Conservation (phyloP, 345 rosid genomes). For the Viola odorata region DNA sequence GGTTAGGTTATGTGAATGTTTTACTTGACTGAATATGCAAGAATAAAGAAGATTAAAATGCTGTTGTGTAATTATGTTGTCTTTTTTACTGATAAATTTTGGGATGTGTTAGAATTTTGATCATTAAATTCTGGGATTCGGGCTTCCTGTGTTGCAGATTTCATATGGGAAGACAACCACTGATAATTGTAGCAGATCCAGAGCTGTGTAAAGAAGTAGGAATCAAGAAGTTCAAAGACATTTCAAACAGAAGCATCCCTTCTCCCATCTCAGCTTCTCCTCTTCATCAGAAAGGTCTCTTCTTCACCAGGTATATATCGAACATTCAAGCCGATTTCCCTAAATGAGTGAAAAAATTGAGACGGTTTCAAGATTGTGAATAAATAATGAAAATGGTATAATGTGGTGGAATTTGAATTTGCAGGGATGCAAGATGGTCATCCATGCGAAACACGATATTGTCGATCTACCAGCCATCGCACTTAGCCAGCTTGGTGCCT, state of each 20-base stretch:
- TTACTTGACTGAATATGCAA: no score
- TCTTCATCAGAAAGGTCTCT: constrained; percentile 91
- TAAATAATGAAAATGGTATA: not conserved
- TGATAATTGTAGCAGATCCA: constrained; percentile 74
- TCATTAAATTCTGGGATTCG: not conserved
- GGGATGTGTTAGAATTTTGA: no score
- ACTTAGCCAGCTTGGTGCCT: constrained; percentile 69
- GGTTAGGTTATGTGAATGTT: no score
- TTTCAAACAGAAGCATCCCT: constrained; percentile 85
- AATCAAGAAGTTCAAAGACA: constrained; percentile 77
- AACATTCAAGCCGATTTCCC: not conserved
- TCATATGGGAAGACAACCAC: constrained; percentile 96
- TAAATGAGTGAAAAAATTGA: no score
- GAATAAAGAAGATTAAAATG: no score
- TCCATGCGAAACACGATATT: constrained; percentile 79
- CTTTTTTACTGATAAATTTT: not conserved
- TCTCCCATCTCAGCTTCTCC: constrained; percentile 93
- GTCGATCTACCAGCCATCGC: constrained; percentile 85
- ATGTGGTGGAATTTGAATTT: constrained; percentile 5
- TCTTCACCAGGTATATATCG: constrained; percentile 72
- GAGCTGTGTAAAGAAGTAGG: constrained; percentile 89
- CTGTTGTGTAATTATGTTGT: no score
- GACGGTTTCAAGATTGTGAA: not conserved
- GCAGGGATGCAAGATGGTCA: constrained; percentile 82
- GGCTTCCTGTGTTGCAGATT: constrained; percentile 42